Evolutionary conservation across 108 stramenopile genomes (phyloP).

Genomic region (Nitzschia sp.): DNA sequence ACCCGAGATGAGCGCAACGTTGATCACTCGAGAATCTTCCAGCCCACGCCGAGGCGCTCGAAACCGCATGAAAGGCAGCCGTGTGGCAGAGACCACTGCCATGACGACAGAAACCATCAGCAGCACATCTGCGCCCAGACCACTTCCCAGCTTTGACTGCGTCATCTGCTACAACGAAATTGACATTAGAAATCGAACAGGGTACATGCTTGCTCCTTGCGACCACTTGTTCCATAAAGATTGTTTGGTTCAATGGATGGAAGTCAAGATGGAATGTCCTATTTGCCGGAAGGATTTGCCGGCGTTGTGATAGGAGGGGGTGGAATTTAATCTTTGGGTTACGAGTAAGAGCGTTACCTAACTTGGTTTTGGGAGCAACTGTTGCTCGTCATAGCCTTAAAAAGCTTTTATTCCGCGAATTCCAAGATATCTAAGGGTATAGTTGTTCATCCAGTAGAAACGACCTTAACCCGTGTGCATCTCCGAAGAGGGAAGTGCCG

Average conservation of each 20-base stretch:
- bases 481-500: constrained; percentile 59
- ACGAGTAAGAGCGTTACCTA: too few relatives aligned
- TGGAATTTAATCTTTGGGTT: too few relatives aligned
- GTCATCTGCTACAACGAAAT: constrained; percentile 93
- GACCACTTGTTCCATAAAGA: constrained; percentile 93
- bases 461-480: too few relatives aligned
- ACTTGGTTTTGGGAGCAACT: too few relatives aligned
- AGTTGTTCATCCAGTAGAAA: too few relatives aligned
- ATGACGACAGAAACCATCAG: constrained; percentile 41
- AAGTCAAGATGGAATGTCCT: constrained; percentile 93
- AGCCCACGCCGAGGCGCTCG: constrained; percentile 40
- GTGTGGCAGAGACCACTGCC: neutral
- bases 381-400: too few relatives aligned
- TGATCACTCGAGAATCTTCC: constrained; percentile 8
- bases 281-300: constrained; percentile 22
- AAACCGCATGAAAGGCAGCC: constrained; percentile 55
- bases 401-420: too few relatives aligned
- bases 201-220: constrained; percentile 98
- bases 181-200: constrained; percentile 55
- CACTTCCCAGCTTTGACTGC: constrained; percentile 63
- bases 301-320: neutral
- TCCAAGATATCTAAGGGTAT: too few relatives aligned
- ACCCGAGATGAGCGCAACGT: constrained; percentile 7
- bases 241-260: constrained; percentile 96
- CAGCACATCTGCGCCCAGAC: neutral